phyloP scores from a whole-genome alignment of 176 grass and related monocot genomes.

The Saccharum spontaneum region DNA sequence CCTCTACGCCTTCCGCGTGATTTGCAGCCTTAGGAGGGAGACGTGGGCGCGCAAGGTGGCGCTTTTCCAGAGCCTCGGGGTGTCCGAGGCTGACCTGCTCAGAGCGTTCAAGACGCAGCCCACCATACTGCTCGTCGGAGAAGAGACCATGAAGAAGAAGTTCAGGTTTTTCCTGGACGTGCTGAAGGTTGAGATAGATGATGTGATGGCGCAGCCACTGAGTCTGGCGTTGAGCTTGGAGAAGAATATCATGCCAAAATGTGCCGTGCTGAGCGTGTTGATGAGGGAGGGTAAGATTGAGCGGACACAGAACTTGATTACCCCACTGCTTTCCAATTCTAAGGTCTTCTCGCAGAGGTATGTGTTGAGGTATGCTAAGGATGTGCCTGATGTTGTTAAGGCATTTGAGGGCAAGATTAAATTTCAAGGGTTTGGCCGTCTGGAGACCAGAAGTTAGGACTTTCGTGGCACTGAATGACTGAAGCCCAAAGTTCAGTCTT shows the following conservation, averaged over 20 bases:
- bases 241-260: slow-evolving; percentile 47
- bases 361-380: slow-evolving; percentile 25
- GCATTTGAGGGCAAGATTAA: slow-evolving; percentile 50
- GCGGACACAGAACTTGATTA: background rate
- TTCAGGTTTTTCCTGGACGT: slow-evolving; percentile 32
- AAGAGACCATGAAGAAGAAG: slow-evolving; percentile 30
- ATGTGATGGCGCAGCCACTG: slow-evolving; percentile 25
- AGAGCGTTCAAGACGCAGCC: slow-evolving; percentile 41
- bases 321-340: background rate
- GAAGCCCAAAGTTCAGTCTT: background rate
- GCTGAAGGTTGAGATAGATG: slow-evolving; percentile 30
- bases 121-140: background rate
- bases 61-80: slow-evolving; percentile 41
- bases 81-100: slow-evolving; percentile 27
- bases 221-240: slow-evolving; percentile 32
- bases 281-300: slow-evolving; percentile 41
- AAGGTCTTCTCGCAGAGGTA: background rate
- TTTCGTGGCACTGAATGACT: background rate
- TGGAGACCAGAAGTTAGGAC: background rate
- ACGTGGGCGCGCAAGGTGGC: slow-evolving; percentile 41
- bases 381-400: slow-evolving; percentile 49
- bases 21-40: background rate
- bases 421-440: slow-evolving; percentile 43
- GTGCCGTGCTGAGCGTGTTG: slow-evolving; percentile 44
- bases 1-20: background rate